phyloP scores from a whole-genome alignment of 768 basidiomycete species.

The Royoungia palumana region DNA sequence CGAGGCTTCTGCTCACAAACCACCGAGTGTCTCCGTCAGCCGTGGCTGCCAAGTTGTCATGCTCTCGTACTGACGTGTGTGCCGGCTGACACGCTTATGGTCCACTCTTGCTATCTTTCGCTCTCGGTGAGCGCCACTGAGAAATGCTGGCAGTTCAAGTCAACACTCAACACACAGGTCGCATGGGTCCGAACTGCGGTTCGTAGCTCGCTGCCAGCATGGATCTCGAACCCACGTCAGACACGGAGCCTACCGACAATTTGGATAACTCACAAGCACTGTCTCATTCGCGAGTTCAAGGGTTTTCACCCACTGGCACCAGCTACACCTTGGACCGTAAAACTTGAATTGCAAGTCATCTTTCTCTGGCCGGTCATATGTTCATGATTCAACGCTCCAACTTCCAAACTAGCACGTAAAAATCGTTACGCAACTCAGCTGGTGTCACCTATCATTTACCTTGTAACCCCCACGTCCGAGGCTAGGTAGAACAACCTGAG shows the following conservation, averaged over 20 bases:
- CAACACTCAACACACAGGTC: not conserved
- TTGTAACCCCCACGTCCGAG: no score
- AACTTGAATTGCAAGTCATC: no score
- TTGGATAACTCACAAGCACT: not conserved
- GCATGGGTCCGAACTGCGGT: not conserved
- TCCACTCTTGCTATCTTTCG: not conserved
- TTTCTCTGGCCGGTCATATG: no score
- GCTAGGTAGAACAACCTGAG: no score
- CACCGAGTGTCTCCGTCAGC: not conserved
- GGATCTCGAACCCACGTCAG: not conserved
- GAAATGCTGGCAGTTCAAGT: not conserved
- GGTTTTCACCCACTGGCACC: not conserved
- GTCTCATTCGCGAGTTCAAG: not conserved
- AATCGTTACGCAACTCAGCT: no score
- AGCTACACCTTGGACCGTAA: no score
- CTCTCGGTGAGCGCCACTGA: not conserved
- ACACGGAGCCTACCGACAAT: not conserved
- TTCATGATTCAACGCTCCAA: no score
- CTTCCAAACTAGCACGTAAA: no score
- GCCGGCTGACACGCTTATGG: constrained; percentile 8
- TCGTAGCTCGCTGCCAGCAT: not conserved
- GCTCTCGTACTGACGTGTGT: constrained; percentile 5
- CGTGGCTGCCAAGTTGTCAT: constrained; percentile 4
- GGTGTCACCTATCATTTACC: no score
- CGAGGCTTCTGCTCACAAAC: not conserved